These are phyloP conservation scores for Talaromyces adpressus DNA, from an alignment of 495 filamentous ascomycete species.

Conservation along the genomic window DNA sequence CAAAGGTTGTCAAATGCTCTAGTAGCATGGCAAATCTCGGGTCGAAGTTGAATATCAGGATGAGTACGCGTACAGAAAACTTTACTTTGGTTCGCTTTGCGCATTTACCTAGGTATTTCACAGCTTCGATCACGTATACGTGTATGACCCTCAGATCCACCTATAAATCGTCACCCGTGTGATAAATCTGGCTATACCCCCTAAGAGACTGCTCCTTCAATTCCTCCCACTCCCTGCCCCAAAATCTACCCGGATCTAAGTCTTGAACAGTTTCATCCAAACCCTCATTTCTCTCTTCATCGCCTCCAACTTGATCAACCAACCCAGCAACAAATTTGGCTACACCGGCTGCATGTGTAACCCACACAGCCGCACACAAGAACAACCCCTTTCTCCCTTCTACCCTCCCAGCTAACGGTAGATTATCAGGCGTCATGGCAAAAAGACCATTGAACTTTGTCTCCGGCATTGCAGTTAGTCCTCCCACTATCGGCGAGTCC, in stretches of 20 bases:
- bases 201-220: slow-evolving; percentile 19
- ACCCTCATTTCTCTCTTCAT: slow-evolving; percentile 4
- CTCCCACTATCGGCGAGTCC: background rate
- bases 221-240: slow-evolving; percentile 15
- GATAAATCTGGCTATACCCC: slow-evolving; percentile 29
- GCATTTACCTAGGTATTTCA: too few species aligned
- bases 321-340: slow-evolving; percentile 19
- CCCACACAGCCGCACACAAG: slow-evolving; percentile 28
- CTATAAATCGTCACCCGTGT: slow-evolving; percentile 10
- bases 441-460: slow-evolving; percentile 30
- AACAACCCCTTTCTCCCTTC: slow-evolving; percentile 18
- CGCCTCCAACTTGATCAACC: slow-evolving; percentile 14
- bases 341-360: slow-evolving; percentile 28
- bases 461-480: background rate
- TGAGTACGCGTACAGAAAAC: background rate
- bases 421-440: slow-evolving; percentile 30
- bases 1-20: too few species aligned
- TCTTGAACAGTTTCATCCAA: slow-evolving; percentile 17
- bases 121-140: too few species aligned
- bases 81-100: too few species aligned
- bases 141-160: too few species aligned
- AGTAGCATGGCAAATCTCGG: too few species aligned
- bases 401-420: slow-evolving; percentile 24
- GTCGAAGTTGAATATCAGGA: background rate
- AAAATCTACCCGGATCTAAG: slow-evolving; percentile 22